Evolutionary conservation across 1,139 yeast genomes (phyloP).

Genomic region (Candida sp.): DNA sequence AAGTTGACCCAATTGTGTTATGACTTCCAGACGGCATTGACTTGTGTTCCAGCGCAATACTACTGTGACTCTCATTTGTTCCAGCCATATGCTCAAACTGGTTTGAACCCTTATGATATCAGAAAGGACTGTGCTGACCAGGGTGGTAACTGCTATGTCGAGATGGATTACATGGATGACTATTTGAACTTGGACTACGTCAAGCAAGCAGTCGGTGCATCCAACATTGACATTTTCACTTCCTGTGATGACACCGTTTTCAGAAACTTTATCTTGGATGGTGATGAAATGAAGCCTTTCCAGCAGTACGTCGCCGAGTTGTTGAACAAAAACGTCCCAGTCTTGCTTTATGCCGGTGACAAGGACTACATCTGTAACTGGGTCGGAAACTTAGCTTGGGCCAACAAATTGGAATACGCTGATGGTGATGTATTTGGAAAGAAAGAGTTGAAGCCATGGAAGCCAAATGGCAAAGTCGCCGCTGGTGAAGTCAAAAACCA

Average conservation of each 20-base stretch:
- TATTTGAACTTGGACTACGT: constrained; percentile 40
- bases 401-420: constrained; percentile 69
- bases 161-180: constrained; percentile 35
- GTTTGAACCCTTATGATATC: constrained; percentile 93
- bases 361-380: constrained; percentile 87
- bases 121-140: constrained; percentile 81
- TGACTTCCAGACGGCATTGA: constrained; percentile 72
- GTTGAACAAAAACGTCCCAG: constrained; percentile 65
- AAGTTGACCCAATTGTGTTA: constrained; percentile 82
- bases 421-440: constrained; percentile 54
- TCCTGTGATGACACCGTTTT: constrained; percentile 87
- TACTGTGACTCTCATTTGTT: constrained; percentile 46
- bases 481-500: constrained; percentile 54
- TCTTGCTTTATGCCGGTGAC: constrained; percentile 83
- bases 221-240: constrained; percentile 79
- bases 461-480: constrained; percentile 20
- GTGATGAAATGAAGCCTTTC: constrained; percentile 89
- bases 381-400: constrained; percentile 86
- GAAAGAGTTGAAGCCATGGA: constrained; percentile 46
- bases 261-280: constrained; percentile 65
- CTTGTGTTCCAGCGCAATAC: constrained; percentile 91
- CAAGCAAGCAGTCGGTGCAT: constrained; percentile 82
- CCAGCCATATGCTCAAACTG: constrained; percentile 35
- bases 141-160: constrained; percentile 66
- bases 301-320: constrained; percentile 67